phyloP scores from a whole-genome alignment of 441 rosid genomes.

The Croton setiger region DNA sequence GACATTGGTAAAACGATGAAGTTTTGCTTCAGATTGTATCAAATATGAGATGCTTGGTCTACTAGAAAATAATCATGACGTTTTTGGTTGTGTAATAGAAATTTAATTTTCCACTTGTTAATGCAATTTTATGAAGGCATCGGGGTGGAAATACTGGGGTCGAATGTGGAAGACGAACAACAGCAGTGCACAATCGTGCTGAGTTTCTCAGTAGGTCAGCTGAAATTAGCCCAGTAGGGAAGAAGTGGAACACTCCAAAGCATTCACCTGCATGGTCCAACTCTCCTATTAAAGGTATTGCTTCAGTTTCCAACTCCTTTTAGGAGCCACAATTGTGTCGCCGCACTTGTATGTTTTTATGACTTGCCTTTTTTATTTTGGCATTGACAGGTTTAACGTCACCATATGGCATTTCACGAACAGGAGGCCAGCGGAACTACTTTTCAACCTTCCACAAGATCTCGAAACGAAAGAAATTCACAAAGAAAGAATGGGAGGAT shows the following conservation, averaged over 20 bases:
- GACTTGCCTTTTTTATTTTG: conserved; percentile 4
- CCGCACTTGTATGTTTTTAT: background rate
- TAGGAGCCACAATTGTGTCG: background rate
- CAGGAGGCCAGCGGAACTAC: conserved; percentile 34
- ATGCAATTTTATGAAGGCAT: conserved; percentile 31
- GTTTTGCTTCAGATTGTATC: background rate
- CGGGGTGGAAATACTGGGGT: conserved; percentile 29
- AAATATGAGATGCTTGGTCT: background rate
- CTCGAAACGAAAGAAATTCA: conserved; percentile 46
- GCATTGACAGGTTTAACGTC: conserved; percentile 35
- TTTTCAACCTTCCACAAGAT: conserved; percentile 74
- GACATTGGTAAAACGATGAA: background rate
- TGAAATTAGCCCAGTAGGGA: conserved; percentile 36
- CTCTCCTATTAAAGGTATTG: conserved; percentile 64
- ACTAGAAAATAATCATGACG: background rate
- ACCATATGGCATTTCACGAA: conserved; percentile 24
- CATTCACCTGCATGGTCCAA: conserved; percentile 44
- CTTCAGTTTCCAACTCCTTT: background rate
- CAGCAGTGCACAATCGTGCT: conserved; percentile 35
- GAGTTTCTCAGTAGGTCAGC: conserved; percentile 59
- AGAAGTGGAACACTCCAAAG: conserved; percentile 45
- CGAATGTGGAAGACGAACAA: conserved; percentile 23
- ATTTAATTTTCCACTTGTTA: conserved; percentile 3
- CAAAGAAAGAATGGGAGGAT: conserved; percentile 77
- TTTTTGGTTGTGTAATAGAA: background rate